Evolutionary conservation across 2,329 filamentous ascomycete species (phyloP).

Genomic region (Penicillium oxalicum): DNA sequence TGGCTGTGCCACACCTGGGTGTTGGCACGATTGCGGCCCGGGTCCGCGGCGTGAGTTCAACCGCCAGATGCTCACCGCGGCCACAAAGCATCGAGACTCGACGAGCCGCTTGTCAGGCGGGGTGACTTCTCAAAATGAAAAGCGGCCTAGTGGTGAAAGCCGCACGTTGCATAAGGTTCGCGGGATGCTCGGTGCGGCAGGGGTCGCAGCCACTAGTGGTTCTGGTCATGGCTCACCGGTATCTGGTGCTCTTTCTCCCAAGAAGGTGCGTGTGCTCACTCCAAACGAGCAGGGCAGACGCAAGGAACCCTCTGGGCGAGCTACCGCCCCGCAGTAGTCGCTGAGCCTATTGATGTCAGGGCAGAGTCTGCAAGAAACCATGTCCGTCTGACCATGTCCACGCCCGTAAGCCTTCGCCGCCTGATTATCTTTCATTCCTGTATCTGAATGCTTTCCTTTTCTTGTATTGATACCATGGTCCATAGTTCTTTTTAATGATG

Average conservation of each 20-base stretch:
- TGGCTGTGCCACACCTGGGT: slow-evolving; percentile 54
- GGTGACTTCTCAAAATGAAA: slow-evolving; percentile 40
- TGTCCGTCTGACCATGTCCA: neutral
- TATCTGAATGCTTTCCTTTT: too few relatives aligned
- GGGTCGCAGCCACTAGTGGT: slow-evolving; percentile 28
- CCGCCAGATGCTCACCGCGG: slow-evolving; percentile 27
- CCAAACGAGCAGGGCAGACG: slow-evolving; percentile 38
- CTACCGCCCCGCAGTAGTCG: slow-evolving; percentile 5
- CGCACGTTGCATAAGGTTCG: slow-evolving; percentile 43
- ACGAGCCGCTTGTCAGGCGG: slow-evolving; percentile 29
- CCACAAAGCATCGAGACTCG: slow-evolving; percentile 30
- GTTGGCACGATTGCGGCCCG: slow-evolving; percentile 54
- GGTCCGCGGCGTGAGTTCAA: slow-evolving; percentile 42
- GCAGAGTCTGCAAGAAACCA: neutral
- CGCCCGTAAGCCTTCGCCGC: too few relatives aligned
- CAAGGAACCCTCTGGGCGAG: slow-evolving; percentile 17
- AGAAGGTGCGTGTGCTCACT: slow-evolving; percentile 42
- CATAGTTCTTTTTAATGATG: neutral
- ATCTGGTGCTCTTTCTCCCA: slow-evolving; percentile 36
- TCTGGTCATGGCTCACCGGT: slow-evolving; percentile 21
- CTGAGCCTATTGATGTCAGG: neutral
- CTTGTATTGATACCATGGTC: too few relatives aligned
- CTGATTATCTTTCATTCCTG: too few relatives aligned
- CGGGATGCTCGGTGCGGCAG: slow-evolving; percentile 36
- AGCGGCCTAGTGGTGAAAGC: slow-evolving; percentile 41